Percentiles rank a stretch among this genome's conserved stretches.
These are phyloP conservation scores for Asterionellopsis glacialis DNA, from an alignment of 108 stramenopile genomes.

Conservation along the genomic window DNA sequence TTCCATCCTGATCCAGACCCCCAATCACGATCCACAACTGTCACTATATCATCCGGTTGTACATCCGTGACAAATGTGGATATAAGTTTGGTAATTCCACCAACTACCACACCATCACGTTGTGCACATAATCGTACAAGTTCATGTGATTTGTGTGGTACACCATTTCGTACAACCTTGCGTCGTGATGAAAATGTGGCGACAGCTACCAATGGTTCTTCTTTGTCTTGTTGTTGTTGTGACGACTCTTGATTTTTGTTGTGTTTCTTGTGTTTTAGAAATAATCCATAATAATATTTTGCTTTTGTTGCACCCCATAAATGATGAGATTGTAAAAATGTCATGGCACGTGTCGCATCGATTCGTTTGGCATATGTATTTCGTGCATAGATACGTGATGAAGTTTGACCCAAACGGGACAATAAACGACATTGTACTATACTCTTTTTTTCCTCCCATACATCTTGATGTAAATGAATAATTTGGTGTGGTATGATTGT, in stretches of 20 bases:
- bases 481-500: slow-evolving; percentile 11
- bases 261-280: too few relatives aligned
- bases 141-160: slow-evolving; percentile 41
- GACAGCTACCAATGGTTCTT: slow-evolving; percentile 39
- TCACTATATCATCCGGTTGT: slow-evolving; percentile 52
- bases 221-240: slow-evolving; percentile 6
- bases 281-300: slow-evolving; percentile 61
- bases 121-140: slow-evolving; percentile 59
- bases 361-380: slow-evolving; percentile 41
- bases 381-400: slow-evolving; percentile 47
- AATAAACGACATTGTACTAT: slow-evolving; percentile 51
- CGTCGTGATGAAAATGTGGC: slow-evolving; percentile 57
- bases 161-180: slow-evolving; percentile 21
- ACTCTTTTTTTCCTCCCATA: slow-evolving; percentile 38
- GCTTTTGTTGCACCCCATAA: slow-evolving; percentile 57
- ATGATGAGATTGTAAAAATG: slow-evolving; percentile 59
- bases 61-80: slow-evolving; percentile 39
- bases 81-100: slow-evolving; percentile 58
- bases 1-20: slow-evolving; percentile 45
- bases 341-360: slow-evolving; percentile 22
- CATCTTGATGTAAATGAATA: slow-evolving; percentile 71
- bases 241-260: background rate
- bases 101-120: slow-evolving; percentile 33
- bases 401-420: slow-evolving; percentile 16
- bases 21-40: slow-evolving; percentile 75